Conservation (phyloP, 2,329 filamentous ascomycete genomes). For the Xylariaceae sp. region DNA sequence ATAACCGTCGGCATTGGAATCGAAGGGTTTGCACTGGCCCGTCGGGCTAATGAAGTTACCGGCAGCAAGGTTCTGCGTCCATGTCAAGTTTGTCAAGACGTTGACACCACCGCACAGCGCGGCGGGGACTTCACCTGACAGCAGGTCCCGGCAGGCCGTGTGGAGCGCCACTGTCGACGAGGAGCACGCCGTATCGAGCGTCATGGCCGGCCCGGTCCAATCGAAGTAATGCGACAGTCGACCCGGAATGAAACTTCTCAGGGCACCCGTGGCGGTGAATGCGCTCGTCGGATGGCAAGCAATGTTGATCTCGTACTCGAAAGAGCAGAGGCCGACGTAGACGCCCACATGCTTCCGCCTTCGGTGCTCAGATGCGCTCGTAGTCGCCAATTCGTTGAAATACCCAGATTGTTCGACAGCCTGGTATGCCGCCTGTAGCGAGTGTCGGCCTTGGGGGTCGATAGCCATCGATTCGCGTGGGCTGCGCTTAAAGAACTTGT, state of each 20-base stretch:
- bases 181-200: constrained; percentile 27
- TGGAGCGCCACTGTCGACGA: constrained; percentile 28
- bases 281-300: constrained; percentile 27
- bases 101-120: constrained; percentile 26
- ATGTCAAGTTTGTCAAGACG: constrained; percentile 19
- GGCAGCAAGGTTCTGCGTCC: constrained; percentile 16
- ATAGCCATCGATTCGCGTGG: constrained; percentile 10
- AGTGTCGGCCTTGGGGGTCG: constrained; percentile 13
- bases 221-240: constrained; percentile 25
- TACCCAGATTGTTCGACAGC: constrained; percentile 22
- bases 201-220: constrained; percentile 21
- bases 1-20: constrained; percentile 40
- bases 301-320: constrained; percentile 35
- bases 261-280: constrained; percentile 23
- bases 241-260: constrained; percentile 15
- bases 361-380: too few relatives aligned
- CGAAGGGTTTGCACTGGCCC: constrained; percentile 25
- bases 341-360: constrained; percentile 23
- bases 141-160: constrained; percentile 23
- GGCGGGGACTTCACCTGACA: constrained; percentile 19
- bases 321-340: constrained; percentile 27
- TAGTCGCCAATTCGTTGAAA: constrained; percentile 5
- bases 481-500: constrained; percentile 19
- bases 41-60: constrained; percentile 21
- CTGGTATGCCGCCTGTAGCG: constrained; percentile 17